Percentiles rank a stretch among this genome's conserved stretches.
phyloP scores from a whole-genome alignment of 495 filamentous ascomycete species.

The Xylaria intraflava region DNA sequence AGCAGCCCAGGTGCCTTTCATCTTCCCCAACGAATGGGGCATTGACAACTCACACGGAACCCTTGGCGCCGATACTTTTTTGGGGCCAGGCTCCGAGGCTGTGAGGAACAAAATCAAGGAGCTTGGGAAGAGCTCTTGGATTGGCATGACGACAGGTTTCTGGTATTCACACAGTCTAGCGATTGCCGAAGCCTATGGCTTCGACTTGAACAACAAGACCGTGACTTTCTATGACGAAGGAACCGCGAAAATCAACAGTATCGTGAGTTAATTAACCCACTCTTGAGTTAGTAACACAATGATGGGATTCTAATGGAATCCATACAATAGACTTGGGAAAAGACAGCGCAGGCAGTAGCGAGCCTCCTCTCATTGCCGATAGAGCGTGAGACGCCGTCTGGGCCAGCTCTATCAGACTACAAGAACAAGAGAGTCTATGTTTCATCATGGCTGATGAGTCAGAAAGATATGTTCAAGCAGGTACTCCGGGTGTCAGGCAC shows the following conservation, averaged over 20 bases:
- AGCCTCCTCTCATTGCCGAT: constrained; percentile 30
- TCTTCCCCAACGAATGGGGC: constrained; percentile 56
- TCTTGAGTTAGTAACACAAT: neutral
- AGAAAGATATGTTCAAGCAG: constrained; percentile 40
- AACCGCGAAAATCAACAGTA: constrained; percentile 28
- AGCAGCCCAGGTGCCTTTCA: constrained; percentile 50
- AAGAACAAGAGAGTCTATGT: constrained; percentile 40
- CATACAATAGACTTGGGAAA: constrained; percentile 28
- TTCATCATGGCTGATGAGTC: constrained; percentile 36
- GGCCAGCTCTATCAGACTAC: constrained; percentile 26
- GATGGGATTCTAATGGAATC: constrained; percentile 1
- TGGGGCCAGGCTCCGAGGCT: neutral
- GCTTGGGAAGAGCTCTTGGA: constrained; percentile 44
- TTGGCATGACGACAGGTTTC: constrained; percentile 37
- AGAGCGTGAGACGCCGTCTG: constrained; percentile 37
- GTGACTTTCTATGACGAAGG: constrained; percentile 31
- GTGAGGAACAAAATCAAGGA: constrained; percentile 30
- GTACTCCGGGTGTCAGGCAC: constrained; percentile 48
- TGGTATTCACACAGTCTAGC: constrained; percentile 39
- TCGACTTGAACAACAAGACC: constrained; percentile 23
- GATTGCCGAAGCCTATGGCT: constrained; percentile 21
- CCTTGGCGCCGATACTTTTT: constrained; percentile 11
- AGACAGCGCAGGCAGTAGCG: constrained; percentile 33
- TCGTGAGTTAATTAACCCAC: constrained; percentile 11
- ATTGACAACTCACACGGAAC: constrained; percentile 26